phyloP scores from a whole-genome alignment of 192 early-diverging fungal genomes.

The Umbelopsis ramanniana region DNA sequence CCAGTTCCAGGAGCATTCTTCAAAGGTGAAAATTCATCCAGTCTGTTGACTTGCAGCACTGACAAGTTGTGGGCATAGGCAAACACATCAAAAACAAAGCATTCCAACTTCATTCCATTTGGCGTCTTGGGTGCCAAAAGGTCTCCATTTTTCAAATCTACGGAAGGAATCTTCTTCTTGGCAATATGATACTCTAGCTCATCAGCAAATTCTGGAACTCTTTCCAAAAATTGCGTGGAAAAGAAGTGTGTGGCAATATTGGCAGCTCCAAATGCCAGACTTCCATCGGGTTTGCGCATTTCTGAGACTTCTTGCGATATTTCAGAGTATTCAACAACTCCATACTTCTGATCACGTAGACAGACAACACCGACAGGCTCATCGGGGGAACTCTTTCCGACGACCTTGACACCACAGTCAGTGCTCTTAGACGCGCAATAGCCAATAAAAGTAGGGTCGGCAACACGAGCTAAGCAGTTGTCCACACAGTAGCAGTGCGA shows the following conservation, averaged over 20 bases:
- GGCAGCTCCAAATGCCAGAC: constrained; percentile 86
- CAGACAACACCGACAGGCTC: constrained; percentile 98
- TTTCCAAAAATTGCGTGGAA: constrained; percentile 86
- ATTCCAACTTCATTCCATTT: constrained; percentile 98
- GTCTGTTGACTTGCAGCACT: constrained; percentile 89
- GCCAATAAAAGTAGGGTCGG: constrained; percentile 95
- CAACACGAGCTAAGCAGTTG: constrained; percentile 96
- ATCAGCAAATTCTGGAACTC: constrained; percentile 81
- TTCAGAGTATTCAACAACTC: constrained; percentile 97
- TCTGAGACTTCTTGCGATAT: constrained; percentile 79
- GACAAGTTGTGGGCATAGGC: constrained; percentile 88
- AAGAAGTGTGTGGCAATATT: constrained; percentile 99
- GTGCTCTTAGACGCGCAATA: constrained; percentile 88
- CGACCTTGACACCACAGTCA: constrained; percentile 94
- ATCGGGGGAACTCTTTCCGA: constrained; percentile 83
- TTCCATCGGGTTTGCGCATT: constrained; percentile 65
- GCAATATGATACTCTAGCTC: constrained; percentile 96
- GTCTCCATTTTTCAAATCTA: constrained; percentile 79
- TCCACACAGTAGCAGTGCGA: constrained; percentile 97
- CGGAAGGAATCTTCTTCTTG: constrained; percentile 95
- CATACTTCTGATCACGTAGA: constrained; percentile 77
- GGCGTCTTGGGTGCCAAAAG: constrained; percentile 70
- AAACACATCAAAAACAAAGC: constrained; percentile 99
- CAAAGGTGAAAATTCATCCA: constrained; percentile 96
- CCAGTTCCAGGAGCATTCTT: constrained; percentile 96